Evolutionary conservation across 1,284 basidiomycete species (phyloP).

Genomic region (Puccinia triticina): DNA sequence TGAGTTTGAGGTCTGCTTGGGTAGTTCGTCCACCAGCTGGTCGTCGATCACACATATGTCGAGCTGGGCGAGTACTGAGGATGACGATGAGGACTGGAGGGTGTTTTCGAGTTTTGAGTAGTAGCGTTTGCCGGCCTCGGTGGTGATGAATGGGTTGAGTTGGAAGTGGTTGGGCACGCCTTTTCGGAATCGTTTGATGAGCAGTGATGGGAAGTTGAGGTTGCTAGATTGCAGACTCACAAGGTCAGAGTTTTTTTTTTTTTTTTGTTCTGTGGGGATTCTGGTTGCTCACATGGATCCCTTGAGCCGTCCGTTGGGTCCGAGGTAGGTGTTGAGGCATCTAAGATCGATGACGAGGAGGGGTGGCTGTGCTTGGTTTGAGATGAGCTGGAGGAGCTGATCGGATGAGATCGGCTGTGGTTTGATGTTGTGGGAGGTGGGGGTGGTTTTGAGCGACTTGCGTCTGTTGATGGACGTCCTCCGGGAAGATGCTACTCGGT

Average conservation of each 20-base stretch:
- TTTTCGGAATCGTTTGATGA: slow-evolving; percentile 56
- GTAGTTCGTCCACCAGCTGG: slow-evolving; percentile 4
- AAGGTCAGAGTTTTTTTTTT: no score
- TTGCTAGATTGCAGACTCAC: slow-evolving; percentile 43
- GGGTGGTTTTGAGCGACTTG: background rate
- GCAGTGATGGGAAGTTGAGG: slow-evolving; percentile 55
- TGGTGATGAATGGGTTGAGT: slow-evolving; percentile 56
- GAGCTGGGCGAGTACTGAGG: slow-evolving; percentile 22
- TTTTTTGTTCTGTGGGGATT: background rate
- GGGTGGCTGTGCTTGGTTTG: background rate
- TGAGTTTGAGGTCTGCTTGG: background rate
- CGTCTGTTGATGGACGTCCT: background rate
- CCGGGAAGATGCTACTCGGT: background rate
- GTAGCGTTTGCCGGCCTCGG: slow-evolving; percentile 53
- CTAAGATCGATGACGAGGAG: slow-evolving; percentile 47
- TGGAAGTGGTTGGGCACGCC: slow-evolving; percentile 53
- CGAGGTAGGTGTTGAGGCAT: slow-evolving; percentile 28
- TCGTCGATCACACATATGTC: slow-evolving; percentile 51
- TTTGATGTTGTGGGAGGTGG: background rate
- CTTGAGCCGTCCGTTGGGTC: slow-evolving; percentile 41
- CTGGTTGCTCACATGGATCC: slow-evolving; percentile 41
- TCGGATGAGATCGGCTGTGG: slow-evolving; percentile 22
- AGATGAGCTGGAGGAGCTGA: slow-evolving; percentile 21
- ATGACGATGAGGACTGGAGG: background rate
- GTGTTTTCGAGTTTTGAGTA: slow-evolving; percentile 40